Base-by-base conservation (phyloP, 192 early-diverging fungal genomes). In the Dissophora globulifera region DNA sequence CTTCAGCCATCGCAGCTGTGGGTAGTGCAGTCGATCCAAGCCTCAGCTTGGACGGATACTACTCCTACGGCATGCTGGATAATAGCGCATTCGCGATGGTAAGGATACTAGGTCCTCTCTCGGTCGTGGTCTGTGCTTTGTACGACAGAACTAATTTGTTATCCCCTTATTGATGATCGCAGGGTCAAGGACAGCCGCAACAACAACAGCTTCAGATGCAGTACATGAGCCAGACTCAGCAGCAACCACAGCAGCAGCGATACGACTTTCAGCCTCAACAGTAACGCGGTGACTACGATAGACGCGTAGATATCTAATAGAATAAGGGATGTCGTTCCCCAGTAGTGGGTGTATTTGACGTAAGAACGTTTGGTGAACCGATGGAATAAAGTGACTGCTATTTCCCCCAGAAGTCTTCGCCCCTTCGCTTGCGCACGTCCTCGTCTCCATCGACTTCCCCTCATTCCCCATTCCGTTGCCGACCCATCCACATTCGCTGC, bases 31-130 rank as follows among this genome's bases (percentile, higher is more conserved):
- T 47, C 2, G 51, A 50, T 40, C 20, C 40, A 6, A 47, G 38
- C n/a, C 0, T 67, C 1, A 29, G 60, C 32, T 38, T 74, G 48
- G 62, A 53, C 0, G 62, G 56, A 38, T 74, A 74, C 31, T 74
- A 64, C 31, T 55, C 69, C 1, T 74, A 64, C 32, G 52, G 26
- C 2, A 33, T 74, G 16, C 26, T 74, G 15, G 69, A 74, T 5
- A 51, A 53, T 4, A 35, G 38, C n/a, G 29, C 55, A 2, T 74
- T 64, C 47, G 41, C 61, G 9, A 3, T 74, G 61, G 69, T 74
- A 74, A 27, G 46, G 32, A 1, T 64, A 9, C 4, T 32, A n/a
- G 12, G 3, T 25, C 5, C 30, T 0, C 27, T n/a, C n/a, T n/a
- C n/a, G n/a, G n/a, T n/a, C n/a, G n/a, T 57, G 33, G 53, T 57